A percentile compares a stretch with the other conserved stretches of the same genome.
Conservation (phyloP, 768 basidiomycete species). For the Russula virescens region DNA sequence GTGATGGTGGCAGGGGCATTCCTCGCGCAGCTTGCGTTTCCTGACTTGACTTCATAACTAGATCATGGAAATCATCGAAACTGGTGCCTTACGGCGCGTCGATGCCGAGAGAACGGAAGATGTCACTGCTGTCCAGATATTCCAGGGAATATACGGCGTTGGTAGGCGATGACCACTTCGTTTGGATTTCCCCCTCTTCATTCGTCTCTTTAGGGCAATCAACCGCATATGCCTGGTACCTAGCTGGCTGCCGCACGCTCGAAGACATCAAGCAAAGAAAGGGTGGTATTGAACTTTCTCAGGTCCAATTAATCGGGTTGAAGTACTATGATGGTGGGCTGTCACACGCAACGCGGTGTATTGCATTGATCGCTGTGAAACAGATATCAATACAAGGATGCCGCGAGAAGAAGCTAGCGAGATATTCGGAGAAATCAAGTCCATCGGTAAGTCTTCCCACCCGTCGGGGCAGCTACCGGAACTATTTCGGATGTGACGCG, state of each 20-base stretch:
- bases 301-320: conserved; percentile 62
- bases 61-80: conserved; percentile 79
- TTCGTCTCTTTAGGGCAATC: conserved; percentile 42
- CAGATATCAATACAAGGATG: conserved; percentile 80
- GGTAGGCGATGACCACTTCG: conserved; percentile 42
- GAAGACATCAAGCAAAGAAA: conserved; percentile 62
- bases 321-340: conserved; percentile 60
- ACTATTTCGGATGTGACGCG: background rate
- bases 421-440: conserved; percentile 68
- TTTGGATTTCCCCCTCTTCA: too few species aligned
- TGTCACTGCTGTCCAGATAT: conserved; percentile 47
- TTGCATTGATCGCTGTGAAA: conserved; percentile 4
- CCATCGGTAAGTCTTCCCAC: conserved; percentile 46
- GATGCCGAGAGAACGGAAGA: conserved; percentile 62
- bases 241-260: conserved; percentile 68
- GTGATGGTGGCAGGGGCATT: conserved; percentile 29
- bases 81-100: conserved; percentile 66
- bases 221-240: conserved; percentile 69
- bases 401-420: conserved; percentile 71
- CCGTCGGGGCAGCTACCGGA: background rate
- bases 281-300: conserved; percentile 53
- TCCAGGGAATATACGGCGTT: conserved; percentile 83
- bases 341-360: background rate
- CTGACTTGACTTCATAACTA: conserved; percentile 26
- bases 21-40: background rate